Evolutionary conservation across 2,329 filamentous ascomycete genomes (phyloP).

Genomic region (Waltergamsia citrina): DNA sequence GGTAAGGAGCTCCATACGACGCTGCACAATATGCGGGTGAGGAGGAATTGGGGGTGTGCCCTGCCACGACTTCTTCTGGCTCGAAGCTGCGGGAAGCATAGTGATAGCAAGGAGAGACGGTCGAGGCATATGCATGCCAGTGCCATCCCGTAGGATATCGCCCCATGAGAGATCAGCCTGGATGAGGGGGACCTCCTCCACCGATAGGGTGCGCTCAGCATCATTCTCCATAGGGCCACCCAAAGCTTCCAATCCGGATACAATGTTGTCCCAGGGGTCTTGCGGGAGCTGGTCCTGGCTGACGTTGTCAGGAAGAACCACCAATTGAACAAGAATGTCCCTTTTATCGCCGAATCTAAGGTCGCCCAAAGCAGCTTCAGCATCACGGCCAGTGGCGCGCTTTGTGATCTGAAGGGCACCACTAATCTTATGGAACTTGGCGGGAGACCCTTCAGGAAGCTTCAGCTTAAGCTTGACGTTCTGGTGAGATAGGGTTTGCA

Average conservation of each 20-base stretch:
- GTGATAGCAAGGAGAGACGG: conserved; percentile 91
- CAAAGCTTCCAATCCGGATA: conserved; percentile 88
- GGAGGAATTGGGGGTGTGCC: conserved; percentile 79
- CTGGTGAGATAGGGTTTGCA: conserved; percentile 95
- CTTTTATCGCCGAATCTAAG: conserved; percentile 89
- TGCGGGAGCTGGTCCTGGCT: conserved; percentile 79
- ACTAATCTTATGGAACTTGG: conserved; percentile 98
- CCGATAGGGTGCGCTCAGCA: conserved; percentile 70
- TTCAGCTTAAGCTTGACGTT: conserved; percentile 94
- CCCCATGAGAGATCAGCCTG: conserved; percentile 92
- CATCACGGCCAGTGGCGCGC: conserved; percentile 86
- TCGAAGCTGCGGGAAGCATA: conserved; percentile 66
- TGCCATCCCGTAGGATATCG: conserved; percentile 84
- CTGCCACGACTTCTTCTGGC: conserved; percentile 56
- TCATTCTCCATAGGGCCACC: conserved; percentile 82
- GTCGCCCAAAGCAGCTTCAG: conserved; percentile 86
- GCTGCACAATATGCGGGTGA: conserved; percentile 88
- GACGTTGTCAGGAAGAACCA: conserved; percentile 78
- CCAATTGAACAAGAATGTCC: conserved; percentile 88
- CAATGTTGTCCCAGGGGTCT: conserved; percentile 94
- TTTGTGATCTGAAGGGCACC: conserved; percentile 94
- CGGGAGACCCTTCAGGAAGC: conserved; percentile 89
- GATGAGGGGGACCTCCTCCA: conserved; percentile 90
- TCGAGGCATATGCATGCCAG: conserved; percentile 73
- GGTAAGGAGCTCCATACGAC: conserved; percentile 93